phyloP scores from a whole-genome alignment of 2,329 filamentous ascomycete genomes.

The Penicillium verrucosum region DNA sequence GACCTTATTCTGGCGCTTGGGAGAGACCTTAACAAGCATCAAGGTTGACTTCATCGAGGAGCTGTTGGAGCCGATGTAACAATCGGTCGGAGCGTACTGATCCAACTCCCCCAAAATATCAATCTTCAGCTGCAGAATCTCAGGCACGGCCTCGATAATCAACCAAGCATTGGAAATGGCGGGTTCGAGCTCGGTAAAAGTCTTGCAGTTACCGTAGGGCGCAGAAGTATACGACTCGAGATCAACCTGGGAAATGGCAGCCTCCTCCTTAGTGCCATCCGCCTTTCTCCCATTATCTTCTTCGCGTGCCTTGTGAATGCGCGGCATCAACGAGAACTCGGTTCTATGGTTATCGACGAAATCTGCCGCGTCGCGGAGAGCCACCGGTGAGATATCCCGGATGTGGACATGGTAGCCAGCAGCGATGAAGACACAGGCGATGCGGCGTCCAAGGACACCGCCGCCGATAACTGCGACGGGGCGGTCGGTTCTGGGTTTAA shows the following conservation, averaged over 20 bases:
- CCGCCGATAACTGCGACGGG: conserved; percentile 40
- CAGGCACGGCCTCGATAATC: conserved; percentile 53
- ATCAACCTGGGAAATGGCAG: conserved; percentile 20
- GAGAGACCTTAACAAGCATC: conserved; percentile 44
- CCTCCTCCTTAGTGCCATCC: neutral
- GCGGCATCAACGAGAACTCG: conserved; percentile 21
- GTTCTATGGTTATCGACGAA: conserved; percentile 34
- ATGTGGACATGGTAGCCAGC: conserved; percentile 28
- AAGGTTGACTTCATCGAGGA: conserved; percentile 52
- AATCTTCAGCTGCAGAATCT: conserved; percentile 50
- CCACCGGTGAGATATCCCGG: conserved; percentile 26
- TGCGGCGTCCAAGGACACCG: conserved; percentile 39
- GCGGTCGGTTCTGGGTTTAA: conserved; percentile 17
- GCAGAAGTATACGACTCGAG: conserved; percentile 24
- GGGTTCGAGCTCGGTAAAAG: conserved; percentile 37
- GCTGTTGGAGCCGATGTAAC: conserved; percentile 51
- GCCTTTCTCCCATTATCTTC: neutral
- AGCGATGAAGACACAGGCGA: conserved; percentile 30
- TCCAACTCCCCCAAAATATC: conserved; percentile 48
- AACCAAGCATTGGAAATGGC: conserved; percentile 51
- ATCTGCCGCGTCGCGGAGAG: conserved; percentile 23
- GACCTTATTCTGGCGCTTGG: conserved; percentile 20
- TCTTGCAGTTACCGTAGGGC: conserved; percentile 30
- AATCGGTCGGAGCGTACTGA: conserved; percentile 41
- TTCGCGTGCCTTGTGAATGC: conserved; percentile 3